Base-by-base conservation (phyloP, 1,284 basidiomycete genomes). In the Trichosporon sp. region DNA sequence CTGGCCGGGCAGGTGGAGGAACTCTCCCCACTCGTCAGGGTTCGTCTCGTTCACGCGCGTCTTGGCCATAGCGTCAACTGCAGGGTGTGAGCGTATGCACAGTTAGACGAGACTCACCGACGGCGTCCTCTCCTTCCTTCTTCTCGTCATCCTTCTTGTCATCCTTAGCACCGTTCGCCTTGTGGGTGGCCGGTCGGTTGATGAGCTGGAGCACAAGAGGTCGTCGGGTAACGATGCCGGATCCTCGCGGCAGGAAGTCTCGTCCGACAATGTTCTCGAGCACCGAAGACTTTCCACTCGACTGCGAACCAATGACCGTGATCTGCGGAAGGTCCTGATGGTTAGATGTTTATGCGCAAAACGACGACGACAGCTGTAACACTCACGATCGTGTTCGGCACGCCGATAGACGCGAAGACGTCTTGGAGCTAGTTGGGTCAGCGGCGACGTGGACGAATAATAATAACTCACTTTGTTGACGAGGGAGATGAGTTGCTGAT, bases 1-100 rank as follows among this genome's bases (percentile, higher is more conserved):
- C 82, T 98, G 91, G 62, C 91, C 90, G 0, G 95, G 94, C 56
- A 96, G 85, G 78, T 96, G 93, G 52, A 98, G 83, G 84, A 99
- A 99, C 82, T 99, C 95, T 76, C 95, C 95, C 95, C 95, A 99
- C 81, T 98, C 95, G 73, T 96, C 88, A 65, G 87, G 84, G 79
- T 94, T 96, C 77, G 88, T 90, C 58, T 85, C 83, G 70, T 88
- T 80, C 56, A 77, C 54, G 60, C 71, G 67, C 13, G 71, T 68
- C 65, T 76, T 74, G 44, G 72, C 69, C 68, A 71, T 59, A 3
- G 65, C 70, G 40, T 75, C 75, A 59, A 75, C 76, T 36, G 60
- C 11, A 29, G 46, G 46, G 23, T 40, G 59, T 44, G 36, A 57
- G 60, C 36, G 10, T 36, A 33, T n/a, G 34, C 49, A 29, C 19